Base-by-base conservation (phyloP, 176 grass and related monocot species). In the sorghum (Sorghum bicolor) region DNA sequence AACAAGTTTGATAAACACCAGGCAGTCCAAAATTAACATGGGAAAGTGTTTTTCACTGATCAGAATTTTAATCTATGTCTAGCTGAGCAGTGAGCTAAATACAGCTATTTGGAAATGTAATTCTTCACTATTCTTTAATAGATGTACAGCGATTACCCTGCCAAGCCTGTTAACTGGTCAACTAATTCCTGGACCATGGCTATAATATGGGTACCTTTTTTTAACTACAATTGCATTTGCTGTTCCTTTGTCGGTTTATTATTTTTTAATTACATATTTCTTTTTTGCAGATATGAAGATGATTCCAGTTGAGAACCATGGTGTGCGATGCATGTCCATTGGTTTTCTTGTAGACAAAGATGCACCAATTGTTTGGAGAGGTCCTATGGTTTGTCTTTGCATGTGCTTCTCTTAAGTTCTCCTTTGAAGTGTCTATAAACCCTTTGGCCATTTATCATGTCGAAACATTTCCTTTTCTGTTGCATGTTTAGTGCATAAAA, bases 261-360 rank as follows among this genome's bases (percentile, higher is more conserved):
- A 76, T 47, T 37, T 20, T 65, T 17, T 60, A 72, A 70, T 38
- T 52, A 70, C 5, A 30, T 20, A 20, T 52, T 7, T 76, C 32
- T 5, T 82, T 6, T 83, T 61, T 67, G 25, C 87, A 98, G 96
- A 94, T 58, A 93, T 90, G 91, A 98, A 89, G 91, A 98, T 98
- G 96, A 88, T 98, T 88, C 96, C 96, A 66, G 72, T 94, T 87
- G 87, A 95, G 79, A 95, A 95, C 70, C 84, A 98, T 88, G 91
- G 91, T 81, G 89, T 98, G 26, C 86, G 40, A 65, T 98, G 96
- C 53, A 95, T 98, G 93, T 98, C 96, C 76, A 95, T 98, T 36
- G 89, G 96, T 17, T 98, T 98, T 95, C 93, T 98, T 84, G 93
- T 98, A 25, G 93, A 84, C n/a, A 95, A 98, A 78, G 93, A 93